phyloP scores from a whole-genome alignment of 306 rosid genomes.

The Casuarina glauca region DNA sequence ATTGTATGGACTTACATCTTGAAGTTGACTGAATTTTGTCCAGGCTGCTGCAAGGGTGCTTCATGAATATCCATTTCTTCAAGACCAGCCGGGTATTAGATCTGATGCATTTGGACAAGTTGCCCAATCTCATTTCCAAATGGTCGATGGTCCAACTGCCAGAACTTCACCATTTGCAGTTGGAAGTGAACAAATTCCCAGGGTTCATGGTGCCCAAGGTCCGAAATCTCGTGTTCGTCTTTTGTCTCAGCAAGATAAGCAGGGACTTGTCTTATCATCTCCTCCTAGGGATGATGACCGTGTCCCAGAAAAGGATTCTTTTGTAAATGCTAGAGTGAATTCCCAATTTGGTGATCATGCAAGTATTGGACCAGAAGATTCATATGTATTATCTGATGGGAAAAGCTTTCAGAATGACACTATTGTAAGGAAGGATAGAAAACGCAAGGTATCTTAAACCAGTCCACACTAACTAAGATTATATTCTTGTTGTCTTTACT shows the following conservation, averaged over 20 bases:
- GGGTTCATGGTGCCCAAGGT: conserved; percentile 60
- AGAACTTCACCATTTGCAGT: conserved; percentile 61
- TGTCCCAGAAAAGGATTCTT: conserved; percentile 54
- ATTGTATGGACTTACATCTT: conserved; percentile 31
- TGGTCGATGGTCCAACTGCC: conserved; percentile 57
- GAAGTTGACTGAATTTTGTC: conserved; percentile 39
- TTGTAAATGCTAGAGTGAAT: conserved; percentile 44
- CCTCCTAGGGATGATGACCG: conserved; percentile 57
- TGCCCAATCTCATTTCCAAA: conserved; percentile 61
- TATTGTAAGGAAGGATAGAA: conserved; percentile 63
- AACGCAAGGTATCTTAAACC: conserved; percentile 70
- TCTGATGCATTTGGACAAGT: conserved; percentile 68
- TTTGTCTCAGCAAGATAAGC: conserved; percentile 66
- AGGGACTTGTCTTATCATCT: conserved; percentile 52
- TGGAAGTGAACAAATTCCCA: conserved; percentile 71
- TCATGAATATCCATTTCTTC: conserved; percentile 76
- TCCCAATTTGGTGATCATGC: conserved; percentile 60
- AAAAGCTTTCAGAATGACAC: conserved; percentile 49
- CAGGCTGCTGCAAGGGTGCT: conserved; percentile 72
- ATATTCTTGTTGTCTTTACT: conserved; percentile 17
- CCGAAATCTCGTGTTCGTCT: conserved; percentile 68
- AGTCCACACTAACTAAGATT: conserved; percentile 12
- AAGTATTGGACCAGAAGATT: conserved; percentile 55
- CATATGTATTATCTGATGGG: conserved; percentile 52
- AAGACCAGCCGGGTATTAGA: conserved; percentile 54